Conservation (phyloP, 305 asterid genomes). For the Galium porrigens region DNA sequence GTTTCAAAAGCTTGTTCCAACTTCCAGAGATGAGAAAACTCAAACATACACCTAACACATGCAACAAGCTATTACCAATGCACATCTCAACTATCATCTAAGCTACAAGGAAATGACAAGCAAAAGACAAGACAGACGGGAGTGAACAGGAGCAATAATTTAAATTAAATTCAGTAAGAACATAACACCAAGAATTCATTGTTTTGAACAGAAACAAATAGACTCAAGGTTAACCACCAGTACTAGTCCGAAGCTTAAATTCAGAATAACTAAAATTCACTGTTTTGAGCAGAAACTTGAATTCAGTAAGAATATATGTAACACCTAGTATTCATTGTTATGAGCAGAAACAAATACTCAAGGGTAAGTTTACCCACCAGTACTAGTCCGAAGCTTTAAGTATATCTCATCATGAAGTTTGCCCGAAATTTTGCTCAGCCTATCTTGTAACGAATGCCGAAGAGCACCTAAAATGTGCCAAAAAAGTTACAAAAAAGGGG, state of each 20-base stretch:
- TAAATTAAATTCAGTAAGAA: background rate
- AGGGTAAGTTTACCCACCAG: conserved; percentile 36
- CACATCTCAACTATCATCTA: background rate
- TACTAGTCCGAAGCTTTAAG: conserved; percentile 85
- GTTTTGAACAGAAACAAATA: background rate
- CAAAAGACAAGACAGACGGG: background rate
- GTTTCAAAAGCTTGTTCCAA: background rate
- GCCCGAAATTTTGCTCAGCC: conserved; percentile 70
- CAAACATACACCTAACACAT: background rate
- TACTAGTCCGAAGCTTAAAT: conserved; percentile 71
- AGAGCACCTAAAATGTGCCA: conserved; percentile 59
- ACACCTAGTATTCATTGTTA: background rate
- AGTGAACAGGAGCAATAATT: background rate
- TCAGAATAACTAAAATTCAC: too few relatives aligned
- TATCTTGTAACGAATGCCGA: conserved; percentile 81
- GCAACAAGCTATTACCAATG: background rate
- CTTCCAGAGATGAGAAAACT: background rate
- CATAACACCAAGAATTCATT: background rate
- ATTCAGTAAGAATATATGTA: background rate
- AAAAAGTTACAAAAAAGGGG: conserved; percentile 10
- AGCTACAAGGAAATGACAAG: background rate
- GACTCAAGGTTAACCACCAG: conserved; percentile 35
- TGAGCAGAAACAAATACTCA: background rate
- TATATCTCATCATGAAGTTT: conserved; percentile 83
- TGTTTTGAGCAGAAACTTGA: too few relatives aligned